Evolutionary conservation across 805 yeast genomes (phyloP), one percentile per base, ranked within the genome.

Genomic region (Helenozyma rhizophorensis): DNA sequence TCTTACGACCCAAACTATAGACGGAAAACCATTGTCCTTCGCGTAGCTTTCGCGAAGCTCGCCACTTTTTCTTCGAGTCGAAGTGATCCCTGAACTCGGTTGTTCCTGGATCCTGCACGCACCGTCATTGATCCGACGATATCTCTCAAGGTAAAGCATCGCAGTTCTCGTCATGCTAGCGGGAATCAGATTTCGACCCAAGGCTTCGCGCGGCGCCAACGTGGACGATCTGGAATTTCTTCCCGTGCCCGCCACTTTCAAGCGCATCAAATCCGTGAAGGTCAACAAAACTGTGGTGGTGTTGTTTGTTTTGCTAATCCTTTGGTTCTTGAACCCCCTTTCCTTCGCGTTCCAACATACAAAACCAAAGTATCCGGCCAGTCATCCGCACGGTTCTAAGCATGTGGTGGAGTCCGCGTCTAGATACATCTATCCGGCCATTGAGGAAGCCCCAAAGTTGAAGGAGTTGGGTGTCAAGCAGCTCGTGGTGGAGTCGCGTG

Each of bases 361-460:
- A 7, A 14, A 12, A 6, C 36, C 37, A 6, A 32, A 31, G 21
- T 62, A 63, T 40, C 69, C 69, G 0, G 33, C 42, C 5, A 42
- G 54, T 3, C 68, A 57, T 34, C 63, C 68, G 5, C 51, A 48
- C 25, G 61, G 69, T 11, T 50, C 61, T 23, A 40, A 33, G 9
- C 48, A 57, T 29, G 40, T 37, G 12, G 63, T 77, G 17, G 65
- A 62, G 14, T 72, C 81, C 11, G 56, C 64, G 9, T 68, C 77
- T 13, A 64, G 68, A 23, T 69, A 75, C 48, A 79, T 83, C 10
- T 83, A 72, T 50, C 93, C 93, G n/a, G 72, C 77, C n/a, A 69
- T 82, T 23, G 88, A 83, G 43, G 80, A 83, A 48, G 80, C 84
- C 4, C 74, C 78, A 0, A 53, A 70, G 14, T 62, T 83, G 39